Conservation (phyloP, 169 alveolate species). For the Plasmodium cynomolgi region DNA sequence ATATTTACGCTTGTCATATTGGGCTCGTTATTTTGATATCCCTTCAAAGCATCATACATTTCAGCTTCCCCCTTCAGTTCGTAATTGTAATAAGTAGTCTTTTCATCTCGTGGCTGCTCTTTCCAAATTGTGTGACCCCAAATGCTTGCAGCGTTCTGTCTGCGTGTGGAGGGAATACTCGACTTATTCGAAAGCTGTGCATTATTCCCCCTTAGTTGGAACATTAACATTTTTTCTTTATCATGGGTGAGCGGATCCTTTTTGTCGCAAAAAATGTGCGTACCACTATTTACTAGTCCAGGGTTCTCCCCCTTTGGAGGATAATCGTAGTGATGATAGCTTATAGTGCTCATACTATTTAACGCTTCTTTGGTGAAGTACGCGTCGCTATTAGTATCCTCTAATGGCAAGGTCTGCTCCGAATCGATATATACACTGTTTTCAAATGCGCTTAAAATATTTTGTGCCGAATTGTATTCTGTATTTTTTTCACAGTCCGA, state of each 20-base stretch:
- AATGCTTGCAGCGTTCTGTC: neutral
- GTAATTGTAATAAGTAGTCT: neutral
- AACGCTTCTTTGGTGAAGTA: neutral
- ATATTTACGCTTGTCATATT: neutral
- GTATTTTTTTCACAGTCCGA: conserved; percentile 9
- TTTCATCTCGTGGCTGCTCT: neutral
- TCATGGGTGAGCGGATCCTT: neutral
- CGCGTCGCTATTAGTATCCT: neutral
- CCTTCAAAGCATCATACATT: neutral
- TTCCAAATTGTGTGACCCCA: neutral
- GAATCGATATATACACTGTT: conserved; percentile 1
- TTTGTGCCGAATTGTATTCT: conserved; percentile 35
- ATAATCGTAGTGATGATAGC: neutral
- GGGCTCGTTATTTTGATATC: neutral
- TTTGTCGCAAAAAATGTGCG: neutral
- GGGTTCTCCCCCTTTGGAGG: neutral
- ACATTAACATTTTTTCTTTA: neutral
- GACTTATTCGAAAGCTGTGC: neutral
- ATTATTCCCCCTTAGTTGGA: neutral
- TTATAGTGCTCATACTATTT: neutral
- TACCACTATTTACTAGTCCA: neutral
- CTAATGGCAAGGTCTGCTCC: conserved; percentile 13
- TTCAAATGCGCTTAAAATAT: conserved; percentile 14
- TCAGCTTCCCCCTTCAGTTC: neutral
- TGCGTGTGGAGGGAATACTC: neutral